Evolutionary conservation across 1,139 yeast species (phyloP).

Genomic region (Meyerozyma smithsonii): DNA sequence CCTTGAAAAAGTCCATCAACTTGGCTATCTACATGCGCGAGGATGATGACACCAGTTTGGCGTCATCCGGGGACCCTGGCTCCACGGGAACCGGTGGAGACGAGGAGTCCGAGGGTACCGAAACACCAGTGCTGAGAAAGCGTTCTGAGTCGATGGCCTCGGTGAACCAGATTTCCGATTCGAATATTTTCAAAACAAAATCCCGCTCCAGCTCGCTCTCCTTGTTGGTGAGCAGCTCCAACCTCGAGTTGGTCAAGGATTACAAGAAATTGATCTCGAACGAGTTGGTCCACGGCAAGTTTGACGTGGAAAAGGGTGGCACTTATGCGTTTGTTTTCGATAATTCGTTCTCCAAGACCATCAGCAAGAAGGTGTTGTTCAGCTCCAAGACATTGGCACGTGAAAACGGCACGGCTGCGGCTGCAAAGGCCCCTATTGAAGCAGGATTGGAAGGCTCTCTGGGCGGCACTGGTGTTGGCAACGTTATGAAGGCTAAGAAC

Average conservation of each 20-base stretch:
- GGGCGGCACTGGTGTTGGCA: constrained; percentile 5
- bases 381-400: constrained; percentile 35
- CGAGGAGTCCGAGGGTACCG: constrained; percentile 6
- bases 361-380: constrained; percentile 75
- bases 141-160: constrained; percentile 35
- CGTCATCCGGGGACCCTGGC: background rate
- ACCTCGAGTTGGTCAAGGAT: constrained; percentile 35
- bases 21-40: constrained; percentile 46
- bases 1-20: constrained; percentile 76
- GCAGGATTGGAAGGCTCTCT: background rate
- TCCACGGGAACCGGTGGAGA: constrained; percentile 2
- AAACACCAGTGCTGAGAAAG: constrained; percentile 5
- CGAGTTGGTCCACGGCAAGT: constrained; percentile 58
- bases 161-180: constrained; percentile 34
- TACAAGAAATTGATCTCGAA: constrained; percentile 47
- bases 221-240: constrained; percentile 31
- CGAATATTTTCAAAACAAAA: constrained; percentile 26
- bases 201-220: constrained; percentile 33
- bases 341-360: constrained; percentile 84
- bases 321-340: constrained; percentile 87
- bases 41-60: background rate
- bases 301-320: constrained; percentile 54
- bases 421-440: background rate
- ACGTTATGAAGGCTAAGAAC: constrained; percentile 37
- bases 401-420: background rate